Evolutionary conservation across 176 grass and related monocot genomes (phyloP), one percentile per base, ranked within the genome.

Genomic region (Phoenix dactylifera): DNA sequence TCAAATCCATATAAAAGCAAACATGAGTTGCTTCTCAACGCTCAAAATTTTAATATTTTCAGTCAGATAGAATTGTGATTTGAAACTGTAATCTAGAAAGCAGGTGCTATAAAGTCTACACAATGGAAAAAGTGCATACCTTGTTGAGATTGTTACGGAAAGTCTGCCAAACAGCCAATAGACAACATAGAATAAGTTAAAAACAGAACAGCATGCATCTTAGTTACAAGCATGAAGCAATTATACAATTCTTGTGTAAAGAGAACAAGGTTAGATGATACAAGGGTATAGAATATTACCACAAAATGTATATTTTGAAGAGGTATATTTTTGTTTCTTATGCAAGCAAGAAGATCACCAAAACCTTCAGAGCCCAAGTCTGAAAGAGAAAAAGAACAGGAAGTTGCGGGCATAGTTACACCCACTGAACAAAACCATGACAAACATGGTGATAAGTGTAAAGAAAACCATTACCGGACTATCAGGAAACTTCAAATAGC

Each of bases 251-350:
- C 35, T 12, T 44, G 9, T 44, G 16, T 55, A 56, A 72, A 83
- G 22, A 54, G n/a, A 67, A 22, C 28, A 73, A 55, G 49, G 49
- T 44, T 44, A 12, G 35, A 44, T 44, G 5, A 1, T 12, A 44
- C 7, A 12, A 44, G 35, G 5, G 7, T 44, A 9, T 44, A 9
- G 26, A 80, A 58, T 51, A 18, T 85, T 98, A 88, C 93, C 81
- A 98, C 93, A 85, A 92, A 98, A 98, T 98, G 93, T 71, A 98
- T 92, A 80, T 98, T 81, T 50, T 89, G 66, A 83, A 92, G 84
- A 69, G 82, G 81, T 71, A 86, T 19, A 0, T 70, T 81, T 49
- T 69, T 80, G 80, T 76, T 86, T 82, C 93, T 92, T 86, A 89
- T 85, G 73, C 84, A 89, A 65, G 88, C 52, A 63, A 98, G 93